Conservation (phyloP, 148 eudicot species). For the Simmondsia chinensis region DNA sequence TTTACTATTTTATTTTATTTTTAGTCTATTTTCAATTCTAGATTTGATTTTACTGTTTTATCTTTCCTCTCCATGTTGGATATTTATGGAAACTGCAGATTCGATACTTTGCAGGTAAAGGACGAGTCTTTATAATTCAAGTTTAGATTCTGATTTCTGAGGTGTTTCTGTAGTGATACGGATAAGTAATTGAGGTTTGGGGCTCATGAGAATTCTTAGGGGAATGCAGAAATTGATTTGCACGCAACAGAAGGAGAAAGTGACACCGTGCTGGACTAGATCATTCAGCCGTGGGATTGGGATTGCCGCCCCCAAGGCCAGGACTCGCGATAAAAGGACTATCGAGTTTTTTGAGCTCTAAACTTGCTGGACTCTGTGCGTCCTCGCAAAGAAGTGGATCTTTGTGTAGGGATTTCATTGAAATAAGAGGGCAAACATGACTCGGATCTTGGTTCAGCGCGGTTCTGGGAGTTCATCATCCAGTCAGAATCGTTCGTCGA, state of each 20-base stretch:
- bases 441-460: constrained; percentile 83
- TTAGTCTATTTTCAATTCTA: too few relatives aligned
- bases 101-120: too few relatives aligned
- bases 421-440: too few relatives aligned
- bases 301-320: constrained; percentile 58
- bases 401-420: too few relatives aligned
- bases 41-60: too few relatives aligned
- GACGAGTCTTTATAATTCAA: too few relatives aligned
- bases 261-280: constrained; percentile 46
- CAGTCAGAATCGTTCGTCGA: constrained; percentile 38
- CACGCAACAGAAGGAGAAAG: constrained; percentile 23
- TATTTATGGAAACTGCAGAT: too few relatives aligned
- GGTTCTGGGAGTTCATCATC: constrained; percentile 73
- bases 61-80: too few relatives aligned
- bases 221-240: constrained; percentile 91
- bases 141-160: too few relatives aligned
- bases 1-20: too few relatives aligned
- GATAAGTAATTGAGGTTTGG: constrained; percentile 34
- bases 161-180: too few relatives aligned
- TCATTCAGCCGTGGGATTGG: constrained; percentile 56
- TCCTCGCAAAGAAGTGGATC: not conserved
- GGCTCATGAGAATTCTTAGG: constrained; percentile 98
- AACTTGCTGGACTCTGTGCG: constrained; percentile 15
- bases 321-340: constrained; percentile 71
- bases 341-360: constrained; percentile 31